Evolutionary conservation across 371 early-diverging fungal species (phyloP).

Genomic region (Mucor circinelloides): DNA sequence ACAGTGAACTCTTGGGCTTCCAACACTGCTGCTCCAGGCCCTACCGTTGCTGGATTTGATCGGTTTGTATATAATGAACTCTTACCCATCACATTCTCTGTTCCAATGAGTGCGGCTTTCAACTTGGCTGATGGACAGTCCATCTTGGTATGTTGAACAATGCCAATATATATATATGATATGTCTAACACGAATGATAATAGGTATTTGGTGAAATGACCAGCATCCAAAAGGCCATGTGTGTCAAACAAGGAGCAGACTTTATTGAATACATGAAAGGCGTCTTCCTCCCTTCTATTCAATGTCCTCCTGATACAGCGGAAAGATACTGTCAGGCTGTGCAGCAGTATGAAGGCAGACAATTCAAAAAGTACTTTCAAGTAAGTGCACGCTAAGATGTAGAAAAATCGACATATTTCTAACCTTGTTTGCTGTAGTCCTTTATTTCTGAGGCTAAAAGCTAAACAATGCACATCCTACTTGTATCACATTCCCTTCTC

Average conservation of each 20-base stretch:
- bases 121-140: conserved; percentile 82
- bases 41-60: conserved; percentile 52
- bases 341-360: conserved; percentile 66
- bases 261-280: conserved; percentile 69
- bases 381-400: conserved; percentile 46
- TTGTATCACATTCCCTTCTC: neutral
- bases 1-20: conserved; percentile 83
- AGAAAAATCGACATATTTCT: neutral
- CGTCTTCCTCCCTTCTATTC: conserved; percentile 69
- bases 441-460: conserved; percentile 21
- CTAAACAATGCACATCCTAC: neutral
- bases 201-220: conserved; percentile 83
- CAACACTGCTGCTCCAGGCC: conserved; percentile 27
- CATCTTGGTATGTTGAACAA: conserved; percentile 52
- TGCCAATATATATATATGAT: neutral
- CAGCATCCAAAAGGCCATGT: conserved; percentile 71
- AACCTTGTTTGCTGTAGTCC: conserved; percentile 5
- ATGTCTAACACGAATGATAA: conserved; percentile 5
- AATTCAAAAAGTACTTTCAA: conserved; percentile 75
- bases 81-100: conserved; percentile 77
- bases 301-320: conserved; percentile 67
- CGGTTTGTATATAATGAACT: conserved; percentile 83
- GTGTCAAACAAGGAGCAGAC: conserved; percentile 61
- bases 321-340: conserved; percentile 69
- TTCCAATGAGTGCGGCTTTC: conserved; percentile 80